Base-by-base conservation (phyloP, 306 rosid species). In the Vigna angularis region DNA sequence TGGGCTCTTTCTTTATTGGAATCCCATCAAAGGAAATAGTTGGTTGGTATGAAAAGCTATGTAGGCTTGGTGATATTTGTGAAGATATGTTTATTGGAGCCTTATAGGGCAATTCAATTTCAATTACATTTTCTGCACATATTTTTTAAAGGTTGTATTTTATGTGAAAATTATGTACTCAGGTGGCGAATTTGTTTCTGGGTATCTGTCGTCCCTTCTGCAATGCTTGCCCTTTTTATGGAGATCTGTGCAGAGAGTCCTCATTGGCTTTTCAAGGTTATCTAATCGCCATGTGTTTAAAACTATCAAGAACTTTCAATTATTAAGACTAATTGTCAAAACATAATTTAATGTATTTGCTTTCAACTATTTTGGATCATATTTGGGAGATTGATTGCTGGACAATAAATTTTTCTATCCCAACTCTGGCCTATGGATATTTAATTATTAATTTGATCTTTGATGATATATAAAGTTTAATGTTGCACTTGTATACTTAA, bases 111-210 rank as follows among this genome's bases (percentile, higher is more conserved):
- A 72, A 26, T 80, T 56, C 62, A 66, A 36, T 26, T 75, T 78
- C 51, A 4, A 59, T 69, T 61, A 70, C 51, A 17, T 51, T 58
- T 76, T 63, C 34, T 65, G 24, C 48, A 22, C 52, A 44, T 48
- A 73, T 40, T 72, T 17, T 36, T 30, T n/a, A 57, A 81, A 44
- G 53, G 24, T 49, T 51, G 49, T 32, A 22, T 72, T 65, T 83
- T 34, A 36, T 44, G 15, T 62, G 51, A 53, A 77, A 72, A 71
- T 79, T 66, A 26, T 82, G 76, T 86, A 76, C 72, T 76, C 80
- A 93, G 98, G 98, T 93, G 98, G 98, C 82, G 96, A 75, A 80
- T 83, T 76, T 93, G 98, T 83, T 93, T 93, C 69, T 90, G 98
- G 98, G 82, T 87, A 52, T 88, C 98, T 72, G 48, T 77, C 76